Base-by-base conservation (phyloP, 805 yeast species). In the Yamadazyma insecticola region DNA sequence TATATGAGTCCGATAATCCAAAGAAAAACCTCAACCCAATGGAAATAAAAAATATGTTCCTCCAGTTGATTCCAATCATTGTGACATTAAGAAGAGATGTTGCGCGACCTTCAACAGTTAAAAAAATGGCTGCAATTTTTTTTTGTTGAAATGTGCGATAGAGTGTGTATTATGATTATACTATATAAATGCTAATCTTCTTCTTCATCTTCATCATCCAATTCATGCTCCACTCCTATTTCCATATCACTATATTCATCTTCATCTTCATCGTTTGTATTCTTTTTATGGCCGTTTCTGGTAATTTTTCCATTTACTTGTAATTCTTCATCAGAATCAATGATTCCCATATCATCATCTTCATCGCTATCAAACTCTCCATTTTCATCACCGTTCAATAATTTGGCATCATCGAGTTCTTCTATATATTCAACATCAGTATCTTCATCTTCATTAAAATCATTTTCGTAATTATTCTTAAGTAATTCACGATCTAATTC, bases 1-100 rank as follows among this genome's bases (percentile, higher is more conserved):
- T 78, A 51, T 94, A 92, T 0, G 96, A 85, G 18, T 81, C 70
- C 33, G 81, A 76, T 2, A 83, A 51, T 0, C 83, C 78, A 26
- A 86, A 60, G 16, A 72, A 59, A 14, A 81, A 57, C 30, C 86
- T 51, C 16, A 74, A 44, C 0, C 66, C 65, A 3, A 78, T 55
- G 7, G 74, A 53, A 9, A 62, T 13, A 7, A 73, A 35, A 43
- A 75, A 70, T 4, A 70, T 47, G 13, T 47, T 48, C 39, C 84
- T 57, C 81, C 83, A 74, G 35, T 56, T 52, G 16, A 52, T n/a
- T n/a, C n/a, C n/a, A n/a, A n/a, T n/a, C n/a, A n/a, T n/a, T n/a
- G n/a, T n/a, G n/a, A n/a, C n/a, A n/a, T n/a, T n/a, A 18, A 10
- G 9, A 7, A 18, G 21, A 18, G 21, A 18, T 18, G 21, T 10